These are phyloP conservation scores for Fistulifera pelliculosa DNA, from an alignment of 108 stramenopile species.

Conservation along the genomic window DNA sequence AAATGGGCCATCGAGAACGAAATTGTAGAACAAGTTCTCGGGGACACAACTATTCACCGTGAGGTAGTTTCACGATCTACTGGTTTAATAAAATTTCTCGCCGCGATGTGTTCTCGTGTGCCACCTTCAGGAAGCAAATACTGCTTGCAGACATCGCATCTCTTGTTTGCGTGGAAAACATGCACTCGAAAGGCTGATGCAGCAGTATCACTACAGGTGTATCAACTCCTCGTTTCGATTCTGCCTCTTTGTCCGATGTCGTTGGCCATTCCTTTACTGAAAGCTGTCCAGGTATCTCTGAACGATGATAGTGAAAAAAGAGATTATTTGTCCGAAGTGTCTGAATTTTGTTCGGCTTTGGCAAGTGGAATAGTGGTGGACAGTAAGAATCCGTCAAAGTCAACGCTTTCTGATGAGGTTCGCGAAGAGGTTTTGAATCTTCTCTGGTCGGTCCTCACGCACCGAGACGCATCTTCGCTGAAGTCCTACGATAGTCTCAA, in stretches of 20 bases:
- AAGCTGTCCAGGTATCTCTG: slow-evolving; percentile 48
- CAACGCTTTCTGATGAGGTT: slow-evolving; percentile 32
- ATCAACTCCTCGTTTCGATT: slow-evolving; percentile 72
- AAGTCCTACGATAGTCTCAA: slow-evolving; percentile 70
- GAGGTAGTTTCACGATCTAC: slow-evolving; percentile 74
- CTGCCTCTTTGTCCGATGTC: slow-evolving; percentile 56
- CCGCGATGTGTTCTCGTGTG: slow-evolving; percentile 53
- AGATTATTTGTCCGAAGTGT: slow-evolving; percentile 62
- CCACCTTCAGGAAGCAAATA: slow-evolving; percentile 20
- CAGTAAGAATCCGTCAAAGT: slow-evolving; percentile 12
- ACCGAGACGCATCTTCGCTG: slow-evolving; percentile 60
- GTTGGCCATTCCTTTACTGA: slow-evolving; percentile 70
- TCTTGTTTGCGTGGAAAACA: slow-evolving; percentile 79
- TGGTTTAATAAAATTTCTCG: slow-evolving; percentile 73
- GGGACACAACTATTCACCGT: slow-evolving; percentile 61
- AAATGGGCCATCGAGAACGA: slow-evolving; percentile 81
- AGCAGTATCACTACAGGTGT: slow-evolving; percentile 73
- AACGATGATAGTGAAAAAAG: slow-evolving; percentile 22
- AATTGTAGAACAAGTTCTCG: slow-evolving; percentile 75
- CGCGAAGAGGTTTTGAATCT: slow-evolving; percentile 66
- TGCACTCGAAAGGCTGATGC: slow-evolving; percentile 69
- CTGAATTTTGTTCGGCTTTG: slow-evolving; percentile 68
- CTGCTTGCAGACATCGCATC: slow-evolving; percentile 66
- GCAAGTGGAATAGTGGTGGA: slow-evolving; percentile 30
- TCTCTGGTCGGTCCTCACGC: slow-evolving; percentile 74